A percentile compares a stretch with the other conserved stretches of the same genome.
phyloP scores from a whole-genome alignment of 768 basidiomycete genomes.

The Guyanaporus albipodus region DNA sequence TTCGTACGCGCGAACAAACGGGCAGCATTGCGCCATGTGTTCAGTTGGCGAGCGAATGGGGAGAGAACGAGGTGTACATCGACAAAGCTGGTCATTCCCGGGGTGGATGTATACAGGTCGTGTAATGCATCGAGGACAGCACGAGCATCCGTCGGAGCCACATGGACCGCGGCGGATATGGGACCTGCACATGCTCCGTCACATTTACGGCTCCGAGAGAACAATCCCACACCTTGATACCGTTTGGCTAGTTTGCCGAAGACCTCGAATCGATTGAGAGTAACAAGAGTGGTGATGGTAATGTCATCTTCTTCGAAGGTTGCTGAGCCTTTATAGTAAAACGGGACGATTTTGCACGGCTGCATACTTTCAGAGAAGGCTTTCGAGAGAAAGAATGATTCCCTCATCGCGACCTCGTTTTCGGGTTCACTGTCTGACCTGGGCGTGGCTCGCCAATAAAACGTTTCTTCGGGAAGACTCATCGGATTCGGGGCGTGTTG shows the following conservation, averaged over 20 bases:
- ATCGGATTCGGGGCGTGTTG: neutral
- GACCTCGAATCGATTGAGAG: constrained; percentile 71
- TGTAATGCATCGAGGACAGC: constrained; percentile 60
- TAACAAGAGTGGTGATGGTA: constrained; percentile 83
- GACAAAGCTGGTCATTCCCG: constrained; percentile 62
- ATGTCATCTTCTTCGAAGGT: constrained; percentile 60
- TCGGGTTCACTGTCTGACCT: neutral
- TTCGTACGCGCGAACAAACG: constrained; percentile 80
- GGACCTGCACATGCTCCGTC: constrained; percentile 50
- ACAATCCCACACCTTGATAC: constrained; percentile 58
- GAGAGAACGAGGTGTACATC: constrained; percentile 87
- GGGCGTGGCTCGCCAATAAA: constrained; percentile 20
- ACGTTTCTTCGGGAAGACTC: constrained; percentile 11
- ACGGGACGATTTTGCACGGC: constrained; percentile 75
- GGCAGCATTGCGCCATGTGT: constrained; percentile 86
- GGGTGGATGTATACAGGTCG: constrained; percentile 61
- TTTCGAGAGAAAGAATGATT: constrained; percentile 60
- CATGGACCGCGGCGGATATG: constrained; percentile 79
- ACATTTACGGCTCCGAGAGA: neutral
- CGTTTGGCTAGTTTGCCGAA: constrained; percentile 67
- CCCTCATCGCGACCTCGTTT: constrained; percentile 33
- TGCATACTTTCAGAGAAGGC: constrained; percentile 66
- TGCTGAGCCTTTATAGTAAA: constrained; percentile 68
- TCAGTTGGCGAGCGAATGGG: constrained; percentile 79
- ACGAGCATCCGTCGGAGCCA: constrained; percentile 41